phyloP scores from a whole-genome alignment of 108 stramenopile species.

The Nitzschia inconspicua region DNA sequence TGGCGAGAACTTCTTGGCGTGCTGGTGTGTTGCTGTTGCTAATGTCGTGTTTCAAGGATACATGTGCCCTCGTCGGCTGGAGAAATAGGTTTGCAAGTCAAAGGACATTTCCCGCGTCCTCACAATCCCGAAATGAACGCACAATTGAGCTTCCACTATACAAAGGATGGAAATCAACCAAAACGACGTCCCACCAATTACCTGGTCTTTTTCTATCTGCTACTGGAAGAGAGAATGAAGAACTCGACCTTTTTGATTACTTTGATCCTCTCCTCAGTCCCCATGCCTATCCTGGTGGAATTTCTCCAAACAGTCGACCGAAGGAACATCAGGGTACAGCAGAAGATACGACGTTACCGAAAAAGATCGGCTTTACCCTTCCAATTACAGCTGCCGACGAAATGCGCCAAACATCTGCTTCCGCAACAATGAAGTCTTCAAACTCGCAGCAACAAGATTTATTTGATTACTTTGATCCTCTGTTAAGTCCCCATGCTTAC shows the following conservation, averaged over 20 bases:
- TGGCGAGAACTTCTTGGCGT: no score
- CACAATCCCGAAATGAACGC: no score
- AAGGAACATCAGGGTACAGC: background rate
- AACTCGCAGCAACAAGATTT: conserved; percentile 29
- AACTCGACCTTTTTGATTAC: conserved; percentile 45
- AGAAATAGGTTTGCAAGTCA: no score
- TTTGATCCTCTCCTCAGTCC: conserved; percentile 83
- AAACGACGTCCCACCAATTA: no score
- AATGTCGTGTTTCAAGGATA: no score
- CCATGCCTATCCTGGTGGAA: conserved; percentile 73
- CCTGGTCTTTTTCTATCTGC: no score
- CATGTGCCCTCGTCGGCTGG: no score
- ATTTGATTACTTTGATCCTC: conserved; percentile 74
- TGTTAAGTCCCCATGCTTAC: conserved; percentile 74
- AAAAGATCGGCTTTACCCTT: background rate
- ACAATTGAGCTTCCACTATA: no score
- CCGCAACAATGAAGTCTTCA: background rate
- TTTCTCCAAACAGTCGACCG: conserved; percentile 24
- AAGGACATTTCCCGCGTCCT: no score
- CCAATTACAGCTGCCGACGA: background rate
- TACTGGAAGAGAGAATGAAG: background rate
- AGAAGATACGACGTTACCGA: background rate
- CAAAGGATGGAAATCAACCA: no score
- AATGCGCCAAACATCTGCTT: background rate
- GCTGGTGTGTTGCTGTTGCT: no score